Percentiles rank a stretch among this genome's conserved stretches.
Evolutionary conservation across 768 basidiomycete species (phyloP).

Genomic region (Kwoniella pini): DNA sequence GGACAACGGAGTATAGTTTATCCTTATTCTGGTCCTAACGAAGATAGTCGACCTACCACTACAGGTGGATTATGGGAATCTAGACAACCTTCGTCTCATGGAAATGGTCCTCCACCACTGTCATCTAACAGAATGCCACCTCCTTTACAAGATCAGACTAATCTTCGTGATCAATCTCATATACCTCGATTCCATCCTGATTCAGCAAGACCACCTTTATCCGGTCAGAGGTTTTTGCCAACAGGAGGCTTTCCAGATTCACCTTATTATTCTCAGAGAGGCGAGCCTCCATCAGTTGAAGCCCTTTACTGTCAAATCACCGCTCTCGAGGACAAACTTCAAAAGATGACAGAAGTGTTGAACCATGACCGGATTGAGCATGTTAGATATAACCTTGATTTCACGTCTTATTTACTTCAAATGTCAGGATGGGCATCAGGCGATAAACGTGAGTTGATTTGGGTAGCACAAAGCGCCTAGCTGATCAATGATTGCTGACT

Average conservation of each 20-base stretch:
- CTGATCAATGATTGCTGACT: no score
- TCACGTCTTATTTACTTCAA: constrained; percentile 30
- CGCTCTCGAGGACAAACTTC: constrained; percentile 32
- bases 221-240: constrained; percentile 6
- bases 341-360: constrained; percentile 23
- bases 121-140: constrained; percentile 13
- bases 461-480: no score
- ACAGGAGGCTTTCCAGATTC: constrained; percentile 24
- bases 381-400: constrained; percentile 31
- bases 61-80: constrained; percentile 20
- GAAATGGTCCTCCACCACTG: not conserved
- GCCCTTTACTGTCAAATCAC: constrained; percentile 24
- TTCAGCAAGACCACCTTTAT: constrained; percentile 17
- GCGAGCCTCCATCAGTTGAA: constrained; percentile 11
- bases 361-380: constrained; percentile 35
- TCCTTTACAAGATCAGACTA: not conserved
- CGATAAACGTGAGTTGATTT: constrained; percentile 25
- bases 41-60: constrained; percentile 12
- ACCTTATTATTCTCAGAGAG: constrained; percentile 25
- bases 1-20: not conserved
- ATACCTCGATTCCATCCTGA: constrained; percentile 26
- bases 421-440: constrained; percentile 31
- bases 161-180: constrained; percentile 6
- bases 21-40: constrained; percentile 4
- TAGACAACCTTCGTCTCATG: constrained; percentile 12